A percentile compares a stretch with the other conserved stretches of the same genome.
Conservation (phyloP, 2,329 filamentous ascomycete genomes). For the Leptosphaerulina australis region DNA sequence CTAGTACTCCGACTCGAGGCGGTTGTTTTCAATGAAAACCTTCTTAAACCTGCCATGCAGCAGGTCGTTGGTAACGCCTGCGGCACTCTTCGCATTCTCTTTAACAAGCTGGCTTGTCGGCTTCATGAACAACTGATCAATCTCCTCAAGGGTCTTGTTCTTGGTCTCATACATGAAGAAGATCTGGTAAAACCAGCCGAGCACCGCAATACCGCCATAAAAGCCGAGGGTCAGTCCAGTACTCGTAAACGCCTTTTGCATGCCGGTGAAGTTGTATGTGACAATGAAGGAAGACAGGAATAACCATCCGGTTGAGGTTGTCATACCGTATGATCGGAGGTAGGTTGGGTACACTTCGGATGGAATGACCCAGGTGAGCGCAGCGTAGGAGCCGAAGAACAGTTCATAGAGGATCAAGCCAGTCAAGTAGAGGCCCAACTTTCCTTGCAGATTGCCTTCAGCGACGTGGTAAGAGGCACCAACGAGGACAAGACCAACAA, state of each 20-base stretch:
- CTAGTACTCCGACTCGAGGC: conserved; percentile 12
- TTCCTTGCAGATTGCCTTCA: conserved; percentile 49
- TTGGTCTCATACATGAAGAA: conserved; percentile 80
- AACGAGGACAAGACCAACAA: conserved; percentile 70
- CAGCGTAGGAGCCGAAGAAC: conserved; percentile 48
- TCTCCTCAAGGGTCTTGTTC: conserved; percentile 71
- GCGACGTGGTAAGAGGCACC: conserved; percentile 67
- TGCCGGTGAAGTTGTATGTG: conserved; percentile 75
- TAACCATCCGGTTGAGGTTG: conserved; percentile 68
- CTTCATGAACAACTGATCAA: conserved; percentile 69
- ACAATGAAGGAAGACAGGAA: conserved; percentile 76
- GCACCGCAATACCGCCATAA: conserved; percentile 73
- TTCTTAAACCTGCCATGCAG: conserved; percentile 53
- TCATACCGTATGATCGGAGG: conserved; percentile 75
- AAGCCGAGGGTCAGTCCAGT: conserved; percentile 73
- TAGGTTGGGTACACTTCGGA: conserved; percentile 76
- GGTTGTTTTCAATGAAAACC: conserved; percentile 53
- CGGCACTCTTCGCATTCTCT: conserved; percentile 50
- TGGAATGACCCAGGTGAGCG: conserved; percentile 53
- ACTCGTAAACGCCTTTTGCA: conserved; percentile 70
- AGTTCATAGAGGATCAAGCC: conserved; percentile 61
- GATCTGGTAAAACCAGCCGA: conserved; percentile 75
- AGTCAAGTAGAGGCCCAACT: conserved; percentile 65
- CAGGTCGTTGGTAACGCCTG: conserved; percentile 54
- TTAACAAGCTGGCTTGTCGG: conserved; percentile 67